These are phyloP conservation scores for Marasmius oreades DNA, from an alignment of 1,284 basidiomycete genomes.

Conservation along the genomic window DNA sequence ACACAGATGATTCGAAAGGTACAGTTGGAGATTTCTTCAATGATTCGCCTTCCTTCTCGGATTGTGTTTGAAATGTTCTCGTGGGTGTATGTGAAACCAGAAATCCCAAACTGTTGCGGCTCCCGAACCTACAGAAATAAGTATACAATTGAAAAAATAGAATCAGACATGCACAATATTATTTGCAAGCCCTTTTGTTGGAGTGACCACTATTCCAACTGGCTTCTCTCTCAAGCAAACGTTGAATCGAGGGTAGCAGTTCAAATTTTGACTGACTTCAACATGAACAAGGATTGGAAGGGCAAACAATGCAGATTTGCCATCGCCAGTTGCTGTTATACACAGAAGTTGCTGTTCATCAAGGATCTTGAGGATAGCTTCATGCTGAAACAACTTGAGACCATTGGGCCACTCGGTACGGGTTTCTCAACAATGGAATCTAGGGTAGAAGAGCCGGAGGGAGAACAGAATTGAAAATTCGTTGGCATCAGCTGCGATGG, in stretches of 20 bases:
- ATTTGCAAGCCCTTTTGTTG: slow-evolving; percentile 9
- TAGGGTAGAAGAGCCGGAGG: not conserved
- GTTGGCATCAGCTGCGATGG: no score
- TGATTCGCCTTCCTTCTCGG: not conserved
- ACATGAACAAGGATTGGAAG: slow-evolving; percentile 4
- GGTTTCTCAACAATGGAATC: not conserved
- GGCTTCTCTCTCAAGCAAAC: not conserved
- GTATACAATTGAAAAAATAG: not conserved
- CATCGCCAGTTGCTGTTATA: slow-evolving; percentile 30
- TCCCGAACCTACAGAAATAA: slow-evolving; percentile 4
- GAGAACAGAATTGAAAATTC: not conserved
- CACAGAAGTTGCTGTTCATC: slow-evolving; percentile 4
- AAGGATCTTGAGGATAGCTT: slow-evolving; percentile 5
- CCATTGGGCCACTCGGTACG: slow-evolving; percentile 4
- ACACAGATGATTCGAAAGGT: not conserved
- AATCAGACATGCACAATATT: slow-evolving; percentile 5
- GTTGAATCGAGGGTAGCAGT: slow-evolving; percentile 1
- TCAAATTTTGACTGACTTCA: not conserved
- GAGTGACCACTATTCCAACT: slow-evolving; percentile 7
- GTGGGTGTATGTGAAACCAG: slow-evolving; percentile 2
- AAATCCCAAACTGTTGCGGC: not conserved
- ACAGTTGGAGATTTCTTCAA: slow-evolving; percentile 5
- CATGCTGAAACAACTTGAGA: not conserved
- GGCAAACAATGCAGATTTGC: slow-evolving; percentile 13
- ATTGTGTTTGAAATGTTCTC: not conserved